Evolutionary conservation across 306 rosid species (phyloP).

Genomic region (Vigna trinervia): DNA sequence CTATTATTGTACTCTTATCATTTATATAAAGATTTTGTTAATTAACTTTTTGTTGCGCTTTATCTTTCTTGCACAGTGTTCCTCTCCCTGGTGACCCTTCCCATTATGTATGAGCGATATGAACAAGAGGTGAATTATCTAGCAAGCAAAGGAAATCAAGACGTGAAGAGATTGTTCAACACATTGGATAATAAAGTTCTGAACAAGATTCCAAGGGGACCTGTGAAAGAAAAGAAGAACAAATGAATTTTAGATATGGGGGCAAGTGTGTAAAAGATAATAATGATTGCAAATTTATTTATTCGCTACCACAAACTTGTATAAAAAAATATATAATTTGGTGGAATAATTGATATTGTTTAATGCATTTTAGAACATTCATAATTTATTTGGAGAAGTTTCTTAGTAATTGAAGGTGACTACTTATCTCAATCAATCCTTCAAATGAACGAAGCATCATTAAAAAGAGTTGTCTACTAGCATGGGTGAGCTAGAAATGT

Average conservation of each 20-base stretch:
- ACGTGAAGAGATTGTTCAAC: conserved; percentile 50
- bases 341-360: neutral
- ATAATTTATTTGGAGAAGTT: neutral
- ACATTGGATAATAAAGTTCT: conserved; percentile 58
- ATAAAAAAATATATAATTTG: neutral
- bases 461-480: neutral
- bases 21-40: neutral
- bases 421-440: too few relatives aligned
- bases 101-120: conserved; percentile 64
- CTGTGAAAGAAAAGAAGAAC: conserved; percentile 52
- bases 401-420: neutral
- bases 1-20: neutral
- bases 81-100: conserved; percentile 53
- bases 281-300: neutral
- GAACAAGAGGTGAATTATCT: conserved; percentile 62
- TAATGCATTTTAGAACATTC: neutral
- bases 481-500: neutral
- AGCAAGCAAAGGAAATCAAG: conserved; percentile 58
- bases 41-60: conserved; percentile 5
- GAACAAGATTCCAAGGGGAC: conserved; percentile 73
- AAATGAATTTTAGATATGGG: conserved; percentile 32
- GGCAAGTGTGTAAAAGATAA: conserved; percentile 3
- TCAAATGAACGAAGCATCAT: neutral
- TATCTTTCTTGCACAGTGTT: conserved; percentile 45
- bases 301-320: neutral